Evolutionary conservation across 2,329 filamentous ascomycete species (phyloP), one percentile per base, ranked within the genome.

Genomic region (Trichoderma sp.): DNA sequence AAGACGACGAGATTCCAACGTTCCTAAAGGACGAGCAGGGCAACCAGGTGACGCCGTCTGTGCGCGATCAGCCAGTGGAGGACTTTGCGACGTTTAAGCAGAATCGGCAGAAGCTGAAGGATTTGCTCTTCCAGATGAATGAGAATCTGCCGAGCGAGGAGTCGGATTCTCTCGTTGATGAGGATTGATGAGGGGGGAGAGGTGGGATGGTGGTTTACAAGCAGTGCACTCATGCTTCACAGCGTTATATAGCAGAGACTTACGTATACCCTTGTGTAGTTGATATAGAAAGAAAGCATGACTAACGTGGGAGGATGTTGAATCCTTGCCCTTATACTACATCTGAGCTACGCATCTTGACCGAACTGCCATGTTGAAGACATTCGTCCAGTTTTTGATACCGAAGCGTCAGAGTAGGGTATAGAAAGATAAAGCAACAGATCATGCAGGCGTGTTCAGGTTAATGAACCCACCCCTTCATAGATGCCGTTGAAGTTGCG

Each of bases 21-120:
- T 88, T 84, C 70, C 78, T 88, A 0, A 81, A 82, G 59, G 82
- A 86, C 61, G 71, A 75, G 39, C 68, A 80, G 15, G 86, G 85
- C 15, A 76, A 78, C 3, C 85, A 88, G 72, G 80, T 88, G 41
- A 89, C 86, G 6, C 85, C 86, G 0, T 86, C 82, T 14, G 74
- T 88, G 21, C 72, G 72, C n/a, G 75, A 79, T 28, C 84, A 87
- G 72, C 69, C 77, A 61, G 66, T 82, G n/a, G 84, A 88, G 70
- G 80, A 80, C 63, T 71, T 79, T 0, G 70, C 77, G 17, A 81
- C 83, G 3, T 78, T 75, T 71, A 79, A 76, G 67, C 76, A 75
- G 47, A 81, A 84, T 43, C 75, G 77, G 52, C 75, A 77, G 62
- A 80, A 77, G 68, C 71, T 87, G 15, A 78, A 77, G 68, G 75